Evolutionary conservation across 495 filamentous ascomycete genomes (phyloP), one percentile per base, ranked within the genome.

Genomic region (Tuber indicum): DNA sequence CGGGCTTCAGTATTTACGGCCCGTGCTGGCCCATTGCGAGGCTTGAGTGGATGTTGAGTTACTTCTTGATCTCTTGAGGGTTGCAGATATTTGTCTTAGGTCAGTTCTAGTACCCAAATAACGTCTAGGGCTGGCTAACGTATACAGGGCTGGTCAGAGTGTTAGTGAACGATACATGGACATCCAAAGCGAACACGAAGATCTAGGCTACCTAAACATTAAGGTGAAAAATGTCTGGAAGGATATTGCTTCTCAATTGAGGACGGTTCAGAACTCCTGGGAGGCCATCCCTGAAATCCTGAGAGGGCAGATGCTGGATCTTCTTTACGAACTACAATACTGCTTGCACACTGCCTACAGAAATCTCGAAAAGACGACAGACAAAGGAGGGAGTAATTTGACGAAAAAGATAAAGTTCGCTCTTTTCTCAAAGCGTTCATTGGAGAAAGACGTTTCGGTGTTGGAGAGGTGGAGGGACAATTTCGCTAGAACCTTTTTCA

Each of bases 381-480:
- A 72, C 23, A 79, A 75, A 19, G 52, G 76, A 42, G 70, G 74
- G 49, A 71, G 77, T 1, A 71, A 9, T 12, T 0, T 71, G 1
- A 16, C 14, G 44, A 77, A 75, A 49, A 49, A 72, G 19, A 73
- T 72, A 2, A 77, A 45, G n/a, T 76, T 80, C 7, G 73, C 76
- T 5, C 75, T 62, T n/a, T 71, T 77, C 17, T 52, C 81, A 19
- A 84, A 84, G 72, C 81, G 79, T 36, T 72, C 79, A n/a, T 79
- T 86, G 5, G 81, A 83, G 26, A 79, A 81, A 42, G 77, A 81
- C 17, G 84, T 86, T 42, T 44, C 75, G 12, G 84, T 84, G 2
- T 75, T 87, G 3, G 85, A 87, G 41, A 82, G 75, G 47, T 88
- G 87, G 87, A 84, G 85, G 72, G 58, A 70, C 0, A 79, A 76